Evolutionary conservation across 2,329 filamentous ascomycete species (phyloP), one percentile per base, ranked within the genome.

Genomic region (Botryotinia narcissicola): DNA sequence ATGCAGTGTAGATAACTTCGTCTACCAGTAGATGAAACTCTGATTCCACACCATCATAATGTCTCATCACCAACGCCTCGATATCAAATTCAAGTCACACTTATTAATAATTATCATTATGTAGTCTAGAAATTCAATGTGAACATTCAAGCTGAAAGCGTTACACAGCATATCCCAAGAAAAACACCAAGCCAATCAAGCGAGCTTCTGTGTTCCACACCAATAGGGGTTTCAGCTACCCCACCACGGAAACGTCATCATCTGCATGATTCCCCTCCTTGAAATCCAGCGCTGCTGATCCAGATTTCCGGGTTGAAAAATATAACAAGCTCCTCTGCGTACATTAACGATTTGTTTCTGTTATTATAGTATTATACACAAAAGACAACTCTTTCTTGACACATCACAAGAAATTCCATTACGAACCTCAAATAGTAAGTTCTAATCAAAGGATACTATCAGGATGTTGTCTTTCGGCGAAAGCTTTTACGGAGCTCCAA

Each of bases 221-320:
- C 25, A 68, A 68, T 57, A 68, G 66, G 66, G 35, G 66, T 40
- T 42, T 57, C 66, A 59, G 48, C 66, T 69, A 69, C 48, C 48
- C 66, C 66, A 69, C 66, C 48, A 57, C n/a, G 20, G 20, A 57
- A 69, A 69, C 48, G 66, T 69, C 66, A 69, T 69, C 66, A 69
- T 68, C 35, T 57, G 64, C 48, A 68, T 22, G 46, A 54, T 54
- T 54, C 64, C 64, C 64, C 64, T 67, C 64, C 64, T 67, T 67
- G 32, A 32, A 51, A 51, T 57, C 48, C 35, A 68, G 35, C 46
- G 22, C 64, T 5, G 48, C 22, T 57, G 64, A 57, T 40, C 35
- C 46, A 29, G 1, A 22, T 29, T 25, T 29, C n/a, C 29, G 51
- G 51, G 51, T 57, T 18, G 0, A 22, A 42, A 57, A 32, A 42